A percentile compares a stretch with the other conserved stretches of the same genome.
Evolutionary conservation across 163 green algal species (phyloP).

Genomic region (Smithsoniella earleae): DNA sequence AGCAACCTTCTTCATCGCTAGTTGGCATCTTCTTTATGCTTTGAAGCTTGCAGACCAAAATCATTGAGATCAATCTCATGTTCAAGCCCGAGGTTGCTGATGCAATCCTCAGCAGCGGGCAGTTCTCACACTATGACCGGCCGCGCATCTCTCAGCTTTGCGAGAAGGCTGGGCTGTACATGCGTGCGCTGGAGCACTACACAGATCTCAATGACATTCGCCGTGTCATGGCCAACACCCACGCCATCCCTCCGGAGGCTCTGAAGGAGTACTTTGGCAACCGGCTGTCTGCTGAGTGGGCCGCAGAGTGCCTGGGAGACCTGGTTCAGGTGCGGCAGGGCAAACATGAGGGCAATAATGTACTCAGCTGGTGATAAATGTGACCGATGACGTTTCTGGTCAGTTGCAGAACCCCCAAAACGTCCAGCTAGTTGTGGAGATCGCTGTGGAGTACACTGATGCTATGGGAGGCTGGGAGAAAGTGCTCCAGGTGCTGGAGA

Average conservation of each 20-base stretch:
- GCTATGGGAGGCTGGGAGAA: constrained; percentile 59
- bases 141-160: constrained; percentile 92
- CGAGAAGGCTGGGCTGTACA: constrained; percentile 98
- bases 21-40: too few species aligned
- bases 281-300: constrained; percentile 83
- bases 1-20: too few species aligned
- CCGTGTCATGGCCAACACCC: constrained; percentile 89
- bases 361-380: constrained; percentile 79
- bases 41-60: constrained; percentile 97
- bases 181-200: constrained; percentile 98
- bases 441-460: constrained; percentile 93
- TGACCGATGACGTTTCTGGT: neutral
- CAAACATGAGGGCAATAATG: neutral
- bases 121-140: constrained; percentile 93
- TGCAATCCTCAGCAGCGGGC: constrained; percentile 88
- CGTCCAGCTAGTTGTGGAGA: constrained; percentile 24
- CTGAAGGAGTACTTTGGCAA: constrained; percentile 95
- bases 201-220: constrained; percentile 92
- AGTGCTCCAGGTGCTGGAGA: constrained; percentile 84
- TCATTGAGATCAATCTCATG: constrained; percentile 87
- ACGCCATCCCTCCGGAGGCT: constrained; percentile 80
- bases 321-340: constrained; percentile 44
- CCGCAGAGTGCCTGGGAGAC: constrained; percentile 93
- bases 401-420: constrained; percentile 15
- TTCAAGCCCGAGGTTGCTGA: constrained; percentile 90